phyloP scores from a whole-genome alignment of 2,329 filamentous ascomycete genomes.

The Dendrostoma leiphaemia region DNA sequence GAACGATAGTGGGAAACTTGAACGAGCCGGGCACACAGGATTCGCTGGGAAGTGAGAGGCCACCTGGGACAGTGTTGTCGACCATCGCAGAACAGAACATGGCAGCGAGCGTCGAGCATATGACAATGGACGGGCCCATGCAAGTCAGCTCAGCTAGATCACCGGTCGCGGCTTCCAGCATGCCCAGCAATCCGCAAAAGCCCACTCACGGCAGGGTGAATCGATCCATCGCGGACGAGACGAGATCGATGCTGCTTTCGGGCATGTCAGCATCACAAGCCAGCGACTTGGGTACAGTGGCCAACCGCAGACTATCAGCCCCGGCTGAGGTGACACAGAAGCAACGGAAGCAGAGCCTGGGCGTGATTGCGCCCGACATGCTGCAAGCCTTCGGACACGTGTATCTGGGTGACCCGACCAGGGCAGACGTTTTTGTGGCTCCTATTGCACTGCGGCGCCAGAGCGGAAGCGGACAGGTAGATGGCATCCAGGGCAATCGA shows the following conservation, averaged over 20 bases:
- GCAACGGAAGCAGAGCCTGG: constrained; percentile 22
- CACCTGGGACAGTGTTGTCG: constrained; percentile 22
- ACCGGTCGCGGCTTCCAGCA: constrained; percentile 13
- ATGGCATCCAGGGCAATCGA: neutral
- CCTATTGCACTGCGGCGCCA: constrained; percentile 38
- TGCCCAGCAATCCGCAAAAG: constrained; percentile 19
- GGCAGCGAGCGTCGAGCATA: constrained; percentile 24
- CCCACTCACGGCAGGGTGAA: constrained; percentile 16
- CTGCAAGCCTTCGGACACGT: constrained; percentile 40
- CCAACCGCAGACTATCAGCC: constrained; percentile 27
- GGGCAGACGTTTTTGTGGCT: constrained; percentile 45
- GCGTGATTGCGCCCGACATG: constrained; percentile 29
- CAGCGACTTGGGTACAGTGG: constrained; percentile 2
- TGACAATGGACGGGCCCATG: constrained; percentile 25
- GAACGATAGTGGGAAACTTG: constrained; percentile 33
- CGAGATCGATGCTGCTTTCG: constrained; percentile 31
- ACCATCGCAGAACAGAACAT: constrained; percentile 30
- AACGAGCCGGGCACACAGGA: constrained; percentile 23
- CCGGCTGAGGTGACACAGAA: constrained; percentile 14
- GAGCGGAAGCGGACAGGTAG: constrained; percentile 22
- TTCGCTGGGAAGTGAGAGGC: constrained; percentile 15
- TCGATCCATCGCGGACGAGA: constrained; percentile 26
- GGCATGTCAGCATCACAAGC: constrained; percentile 20
- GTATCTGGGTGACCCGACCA: constrained; percentile 38
- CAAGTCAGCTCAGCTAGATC: neutral